Conservation (phyloP, 2,329 filamentous ascomycete genomes). For the Fusarium haematococcum region DNA sequence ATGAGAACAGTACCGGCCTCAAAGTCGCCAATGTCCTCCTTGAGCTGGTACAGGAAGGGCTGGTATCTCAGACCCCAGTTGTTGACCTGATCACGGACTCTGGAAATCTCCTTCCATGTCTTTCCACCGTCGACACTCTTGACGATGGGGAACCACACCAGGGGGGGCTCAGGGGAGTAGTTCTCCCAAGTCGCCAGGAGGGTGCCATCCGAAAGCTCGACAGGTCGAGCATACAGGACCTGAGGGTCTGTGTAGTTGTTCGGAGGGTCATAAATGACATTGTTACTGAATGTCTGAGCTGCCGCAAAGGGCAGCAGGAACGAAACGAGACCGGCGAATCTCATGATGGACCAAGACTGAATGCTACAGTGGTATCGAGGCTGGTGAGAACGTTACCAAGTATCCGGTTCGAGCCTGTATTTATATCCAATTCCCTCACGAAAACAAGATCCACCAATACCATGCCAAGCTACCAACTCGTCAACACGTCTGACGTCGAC, state of each 20-base stretch:
- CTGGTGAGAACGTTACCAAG: not conserved
- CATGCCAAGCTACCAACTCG: conserved; percentile 1
- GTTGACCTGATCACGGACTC: conserved; percentile 72
- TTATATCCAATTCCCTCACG: conserved; percentile 23
- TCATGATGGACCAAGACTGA: conserved; percentile 20
- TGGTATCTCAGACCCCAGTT: conserved; percentile 76
- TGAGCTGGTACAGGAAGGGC: conserved; percentile 74
- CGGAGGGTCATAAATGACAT: conserved; percentile 56
- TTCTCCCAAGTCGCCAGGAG: conserved; percentile 68
- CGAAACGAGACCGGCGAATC: conserved; percentile 25
- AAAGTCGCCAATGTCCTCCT: conserved; percentile 67
- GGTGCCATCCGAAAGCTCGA: conserved; percentile 58
- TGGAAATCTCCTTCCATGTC: conserved; percentile 73
- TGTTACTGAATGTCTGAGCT: conserved; percentile 39
- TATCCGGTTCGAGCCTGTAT: not conserved
- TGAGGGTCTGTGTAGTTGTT: conserved; percentile 57
- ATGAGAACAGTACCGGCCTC: conserved; percentile 72
- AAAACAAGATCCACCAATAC: conserved; percentile 5
- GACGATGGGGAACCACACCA: conserved; percentile 67
- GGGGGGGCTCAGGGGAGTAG: conserved; percentile 66
- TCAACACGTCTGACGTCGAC: not conserved
- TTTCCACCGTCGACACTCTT: conserved; percentile 64
- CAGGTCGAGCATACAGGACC: conserved; percentile 58
- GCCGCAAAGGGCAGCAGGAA: conserved; percentile 30
- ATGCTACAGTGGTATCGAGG: conserved; percentile 13